phyloP scores from a whole-genome alignment of 2,329 filamentous ascomycete genomes.

The Aspergillus ochraceoroseus region DNA sequence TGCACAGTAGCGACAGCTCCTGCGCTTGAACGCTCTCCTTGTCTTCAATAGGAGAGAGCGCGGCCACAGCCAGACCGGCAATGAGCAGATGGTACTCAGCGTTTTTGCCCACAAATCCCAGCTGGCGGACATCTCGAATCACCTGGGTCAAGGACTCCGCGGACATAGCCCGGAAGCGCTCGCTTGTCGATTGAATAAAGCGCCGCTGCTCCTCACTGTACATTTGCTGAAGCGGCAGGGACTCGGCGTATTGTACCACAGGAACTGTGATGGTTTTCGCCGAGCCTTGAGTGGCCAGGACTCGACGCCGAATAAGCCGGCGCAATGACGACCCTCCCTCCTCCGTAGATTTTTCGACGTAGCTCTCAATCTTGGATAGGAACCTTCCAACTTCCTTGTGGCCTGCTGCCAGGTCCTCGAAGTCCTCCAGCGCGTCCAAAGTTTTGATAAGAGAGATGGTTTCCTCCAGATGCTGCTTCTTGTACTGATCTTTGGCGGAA shows the following conservation, averaged over 20 bases:
- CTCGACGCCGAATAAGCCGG: conserved; percentile 33
- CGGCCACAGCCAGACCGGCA: conserved; percentile 34
- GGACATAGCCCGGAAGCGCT: conserved; percentile 34
- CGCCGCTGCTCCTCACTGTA: conserved; percentile 38
- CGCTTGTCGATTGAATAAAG: conserved; percentile 35
- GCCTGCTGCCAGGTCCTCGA: conserved; percentile 36
- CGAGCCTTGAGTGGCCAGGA: conserved; percentile 30
- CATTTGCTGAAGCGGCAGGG: conserved; percentile 35
- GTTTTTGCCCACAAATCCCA: conserved; percentile 30
- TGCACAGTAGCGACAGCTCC: conserved; percentile 38
- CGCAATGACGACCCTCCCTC: conserved; percentile 29
- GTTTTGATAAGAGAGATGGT: conserved; percentile 36
- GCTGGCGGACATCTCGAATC: conserved; percentile 30
- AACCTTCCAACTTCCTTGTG: conserved; percentile 35
- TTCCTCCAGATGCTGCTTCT: conserved; percentile 33
- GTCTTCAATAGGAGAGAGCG: conserved; percentile 34
- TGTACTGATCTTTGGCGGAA: conserved; percentile 33
- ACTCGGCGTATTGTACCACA: conserved; percentile 33
- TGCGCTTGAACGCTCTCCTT: conserved; percentile 35
- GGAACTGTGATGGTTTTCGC: conserved; percentile 28
- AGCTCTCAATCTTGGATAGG: conserved; percentile 35
- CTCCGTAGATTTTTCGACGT: conserved; percentile 34
- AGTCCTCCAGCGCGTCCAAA: conserved; percentile 39
- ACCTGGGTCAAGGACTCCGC: conserved; percentile 28
- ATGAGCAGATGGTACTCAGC: conserved; percentile 35